Evolutionary conservation across 192 early-diverging fungal genomes (phyloP).

Genomic region (Umbelopsis vinacea): DNA sequence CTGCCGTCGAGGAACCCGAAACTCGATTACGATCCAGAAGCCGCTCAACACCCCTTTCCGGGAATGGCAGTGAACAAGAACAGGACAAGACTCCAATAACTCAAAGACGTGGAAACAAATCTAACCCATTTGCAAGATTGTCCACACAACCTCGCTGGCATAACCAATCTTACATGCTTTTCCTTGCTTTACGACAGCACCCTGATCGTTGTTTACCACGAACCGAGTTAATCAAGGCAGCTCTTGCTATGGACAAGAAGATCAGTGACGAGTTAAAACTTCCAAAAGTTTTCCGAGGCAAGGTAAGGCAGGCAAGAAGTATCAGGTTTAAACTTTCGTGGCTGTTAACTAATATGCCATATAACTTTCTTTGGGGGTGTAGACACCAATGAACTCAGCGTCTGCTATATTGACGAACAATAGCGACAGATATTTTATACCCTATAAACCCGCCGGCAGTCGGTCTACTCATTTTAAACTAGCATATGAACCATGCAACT

Average conservation of each 20-base stretch:
- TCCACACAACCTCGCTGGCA: slow-evolving; percentile 79
- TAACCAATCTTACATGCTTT: slow-evolving; percentile 86
- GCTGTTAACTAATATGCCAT: not conserved
- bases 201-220: slow-evolving; percentile 71
- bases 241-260: slow-evolving; percentile 78
- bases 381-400: slow-evolving; percentile 81
- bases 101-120: not conserved
- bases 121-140: slow-evolving; percentile 7
- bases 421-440: slow-evolving; percentile 74
- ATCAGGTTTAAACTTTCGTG: not conserved
- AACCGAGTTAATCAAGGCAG: slow-evolving; percentile 72
- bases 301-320: slow-evolving; percentile 51
- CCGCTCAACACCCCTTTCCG: not conserved
- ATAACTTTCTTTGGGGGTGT: no score
- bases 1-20: not conserved
- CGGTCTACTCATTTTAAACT: slow-evolving; percentile 76
- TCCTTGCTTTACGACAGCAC: slow-evolving; percentile 75
- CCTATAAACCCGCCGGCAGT: slow-evolving; percentile 70
- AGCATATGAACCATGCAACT: slow-evolving; percentile 79
- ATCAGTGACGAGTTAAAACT: slow-evolving; percentile 73
- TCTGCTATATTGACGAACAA: slow-evolving; percentile 79
- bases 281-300: slow-evolving; percentile 85
- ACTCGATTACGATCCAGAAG: slow-evolving; percentile 6
- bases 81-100: not conserved
- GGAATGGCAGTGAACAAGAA: slow-evolving; percentile 18